A percentile compares a stretch with the other conserved stretches of the same genome.
Evolutionary conservation across 1,284 basidiomycete species (phyloP).

Genomic region (Ustilago hordei): DNA sequence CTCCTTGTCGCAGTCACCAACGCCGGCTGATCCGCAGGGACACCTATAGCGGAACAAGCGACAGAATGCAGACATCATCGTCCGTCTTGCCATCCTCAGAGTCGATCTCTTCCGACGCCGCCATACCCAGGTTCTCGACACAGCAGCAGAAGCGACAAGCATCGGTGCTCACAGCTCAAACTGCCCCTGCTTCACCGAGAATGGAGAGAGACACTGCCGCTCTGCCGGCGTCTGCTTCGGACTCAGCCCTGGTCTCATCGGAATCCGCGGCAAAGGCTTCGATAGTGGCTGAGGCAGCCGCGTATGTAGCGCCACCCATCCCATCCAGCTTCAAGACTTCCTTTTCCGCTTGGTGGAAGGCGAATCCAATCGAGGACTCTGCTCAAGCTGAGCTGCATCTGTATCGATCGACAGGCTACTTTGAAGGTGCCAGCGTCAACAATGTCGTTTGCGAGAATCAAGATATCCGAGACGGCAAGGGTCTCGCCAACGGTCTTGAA

Average conservation of each 20-base stretch:
- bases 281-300: constrained; percentile 3
- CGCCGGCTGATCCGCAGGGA: constrained; percentile 7
- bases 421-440: constrained; percentile 52
- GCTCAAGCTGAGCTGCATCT: constrained; percentile 61
- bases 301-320: constrained; percentile 52
- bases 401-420: constrained; percentile 53
- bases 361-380: constrained; percentile 41
- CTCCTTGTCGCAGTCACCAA: neutral
- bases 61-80: constrained; percentile 12
- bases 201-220: constrained; percentile 11
- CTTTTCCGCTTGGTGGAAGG: constrained; percentile 57
- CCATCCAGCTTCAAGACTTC: constrained; percentile 55
- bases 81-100: constrained; percentile 11
- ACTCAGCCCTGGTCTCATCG: constrained; percentile 22
- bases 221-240: constrained; percentile 27
- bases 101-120: constrained; percentile 7
- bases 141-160: constrained; percentile 36
- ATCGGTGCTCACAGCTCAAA: constrained; percentile 30
- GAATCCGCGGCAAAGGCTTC: constrained; percentile 1
- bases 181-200: constrained; percentile 24
- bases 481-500: constrained; percentile 32
- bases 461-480: constrained; percentile 47
- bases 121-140: constrained; percentile 9
- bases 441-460: constrained; percentile 49
- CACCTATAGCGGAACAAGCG: neutral